These are phyloP conservation scores for Mortierella sp. DNA, from an alignment of 371 early-diverging fungal species.

Conservation along the genomic window DNA sequence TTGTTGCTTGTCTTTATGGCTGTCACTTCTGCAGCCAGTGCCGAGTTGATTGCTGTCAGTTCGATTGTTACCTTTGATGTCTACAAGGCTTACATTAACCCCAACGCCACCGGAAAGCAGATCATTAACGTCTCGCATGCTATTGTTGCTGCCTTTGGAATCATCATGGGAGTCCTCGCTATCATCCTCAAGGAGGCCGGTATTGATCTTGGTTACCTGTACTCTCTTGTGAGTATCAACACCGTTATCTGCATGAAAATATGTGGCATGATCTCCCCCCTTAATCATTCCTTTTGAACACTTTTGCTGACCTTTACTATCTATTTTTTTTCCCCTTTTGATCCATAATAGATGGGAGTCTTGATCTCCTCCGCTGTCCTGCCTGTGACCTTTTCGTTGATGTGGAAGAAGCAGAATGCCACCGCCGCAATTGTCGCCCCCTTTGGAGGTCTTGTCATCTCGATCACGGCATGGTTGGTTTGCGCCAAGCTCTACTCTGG, in stretches of 20 bases:
- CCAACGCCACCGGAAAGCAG: conserved; percentile 69
- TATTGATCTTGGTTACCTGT: conserved; percentile 76
- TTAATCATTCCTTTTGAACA: not conserved
- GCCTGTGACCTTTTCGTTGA: conserved; percentile 73
- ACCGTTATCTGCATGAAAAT: not conserved
- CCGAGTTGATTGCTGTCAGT: conserved; percentile 80
- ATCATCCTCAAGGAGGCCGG: conserved; percentile 72
- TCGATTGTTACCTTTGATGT: conserved; percentile 80
- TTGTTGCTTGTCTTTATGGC: conserved; percentile 80
- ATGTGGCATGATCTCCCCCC: not conserved
- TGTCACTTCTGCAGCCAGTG: conserved; percentile 78
- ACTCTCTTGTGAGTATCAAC: conserved; percentile 57
- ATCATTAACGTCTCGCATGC: conserved; percentile 72
- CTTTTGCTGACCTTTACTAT: not conserved
- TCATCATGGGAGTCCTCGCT: conserved; percentile 77
- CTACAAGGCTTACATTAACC: conserved; percentile 77
- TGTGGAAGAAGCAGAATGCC: conserved; percentile 75
- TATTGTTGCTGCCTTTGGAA: conserved; percentile 70
- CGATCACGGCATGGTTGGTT: conserved; percentile 74
- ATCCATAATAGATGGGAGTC: conserved; percentile 71
- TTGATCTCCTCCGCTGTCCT: conserved; percentile 75
- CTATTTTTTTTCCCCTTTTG: not conserved
- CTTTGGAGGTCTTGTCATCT: conserved; percentile 66
- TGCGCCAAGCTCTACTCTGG: conserved; percentile 69
- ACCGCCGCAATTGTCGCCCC: conserved; percentile 69